Evolutionary conservation across 2,329 filamentous ascomycete species (phyloP), one percentile per base, ranked within the genome.

Genomic region (Ceratocystis cacaofunesta): DNA sequence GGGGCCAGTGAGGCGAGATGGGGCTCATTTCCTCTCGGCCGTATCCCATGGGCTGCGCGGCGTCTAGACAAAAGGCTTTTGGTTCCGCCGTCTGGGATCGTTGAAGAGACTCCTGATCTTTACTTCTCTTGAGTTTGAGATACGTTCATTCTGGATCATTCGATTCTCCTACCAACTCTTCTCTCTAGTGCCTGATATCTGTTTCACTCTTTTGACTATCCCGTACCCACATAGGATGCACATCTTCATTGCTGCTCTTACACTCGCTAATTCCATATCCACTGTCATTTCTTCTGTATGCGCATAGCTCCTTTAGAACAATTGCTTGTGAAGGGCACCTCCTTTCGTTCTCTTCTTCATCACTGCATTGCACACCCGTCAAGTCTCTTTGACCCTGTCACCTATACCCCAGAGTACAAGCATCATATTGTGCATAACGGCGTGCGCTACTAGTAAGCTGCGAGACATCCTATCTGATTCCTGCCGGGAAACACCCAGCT

Each of bases 11-110:
- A 62, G 25, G 30, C 44, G 17, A 44, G 8, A 17, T 48, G 61
- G 43, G 46, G 61, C 43, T 28, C 43, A 48, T 28, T 48, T 36
- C 7, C 22, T 41, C n/a, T 19, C 25, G 46, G 44, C 17, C 41
- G 8, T n/a, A 44, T 36, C 43, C 25, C n/a, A 44, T 36, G 8
- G 36, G n/a, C 5, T 28, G 25, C n/a, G 2, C 6, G 58, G 32
- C 19, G 25, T 50, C 61, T 25, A 32, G 25, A 57, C 61, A 61
- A 62, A 41, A 62, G 36, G 17, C 63, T 43, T 57, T 52, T 44
- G 36, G 52, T 2, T 12, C 28, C 22, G 52, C 52, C 19, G 52
- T 58, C 52, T 30, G 25, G 28, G 52, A 58, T 58, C 25, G 15
- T 28, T 30, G 28, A 36, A 8, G n/a, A 32, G 17, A 58, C 52